A percentile compares a stretch with the other conserved stretches of the same genome.
These are phyloP conservation scores for Colletotrichum nymphaeae DNA, from an alignment of 2,329 filamentous ascomycete species.

Conservation along the genomic window DNA sequence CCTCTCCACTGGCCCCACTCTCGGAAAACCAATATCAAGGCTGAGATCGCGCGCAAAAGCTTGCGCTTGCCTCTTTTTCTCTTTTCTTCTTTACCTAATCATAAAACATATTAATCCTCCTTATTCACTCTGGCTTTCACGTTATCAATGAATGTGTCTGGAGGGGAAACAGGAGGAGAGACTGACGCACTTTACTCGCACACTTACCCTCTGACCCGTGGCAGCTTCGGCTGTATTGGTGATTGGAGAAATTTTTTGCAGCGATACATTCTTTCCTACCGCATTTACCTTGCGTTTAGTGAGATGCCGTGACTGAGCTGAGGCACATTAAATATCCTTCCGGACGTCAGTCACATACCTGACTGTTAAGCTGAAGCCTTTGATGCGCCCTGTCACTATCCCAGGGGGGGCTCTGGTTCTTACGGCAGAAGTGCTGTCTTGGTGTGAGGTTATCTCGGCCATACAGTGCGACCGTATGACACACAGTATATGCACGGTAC, in stretches of 20 bases:
- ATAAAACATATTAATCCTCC: conserved; percentile 57
- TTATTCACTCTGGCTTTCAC: conserved; percentile 77
- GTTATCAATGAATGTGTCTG: conserved; percentile 62
- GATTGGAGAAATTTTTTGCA: conserved; percentile 48
- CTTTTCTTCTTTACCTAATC: conserved; percentile 48
- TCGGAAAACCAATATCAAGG: conserved; percentile 25
- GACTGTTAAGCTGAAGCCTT: background rate
- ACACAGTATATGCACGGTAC: conserved; percentile 6
- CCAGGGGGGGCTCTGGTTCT: too few relatives aligned
- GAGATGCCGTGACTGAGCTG: background rate
- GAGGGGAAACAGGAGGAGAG: conserved; percentile 82
- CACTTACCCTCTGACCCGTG: conserved; percentile 62
- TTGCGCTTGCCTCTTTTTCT: conserved; percentile 12
- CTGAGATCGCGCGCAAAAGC: conserved; percentile 31
- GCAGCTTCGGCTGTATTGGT: conserved; percentile 43
- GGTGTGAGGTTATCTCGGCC: background rate
- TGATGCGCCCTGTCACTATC: background rate
- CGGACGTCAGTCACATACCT: background rate
- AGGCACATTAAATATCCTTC: background rate
- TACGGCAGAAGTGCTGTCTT: too few relatives aligned
- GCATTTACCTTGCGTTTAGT: background rate
- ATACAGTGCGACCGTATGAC: background rate
- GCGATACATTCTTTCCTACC: conserved; percentile 41
- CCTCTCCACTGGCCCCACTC: background rate
- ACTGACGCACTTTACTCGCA: conserved; percentile 53